A percentile compares a stretch with the other conserved stretches of the same genome.
Conservation (phyloP, 352 stramenopile genomes). For the Globisporangium splendens region DNA sequence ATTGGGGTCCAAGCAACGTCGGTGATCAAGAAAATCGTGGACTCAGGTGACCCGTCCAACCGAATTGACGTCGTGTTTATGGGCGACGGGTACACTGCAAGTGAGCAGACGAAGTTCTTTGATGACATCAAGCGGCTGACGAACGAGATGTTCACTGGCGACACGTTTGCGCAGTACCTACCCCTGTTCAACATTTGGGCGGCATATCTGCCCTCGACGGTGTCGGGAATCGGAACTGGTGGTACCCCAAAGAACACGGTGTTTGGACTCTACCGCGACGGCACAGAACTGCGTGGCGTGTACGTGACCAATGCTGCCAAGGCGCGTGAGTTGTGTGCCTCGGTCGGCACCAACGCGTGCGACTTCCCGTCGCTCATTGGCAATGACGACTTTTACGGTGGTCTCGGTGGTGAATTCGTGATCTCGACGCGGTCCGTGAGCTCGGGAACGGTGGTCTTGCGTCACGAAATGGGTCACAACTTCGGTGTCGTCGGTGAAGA, state of each 20-base stretch:
- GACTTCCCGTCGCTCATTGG: constrained; percentile 35
- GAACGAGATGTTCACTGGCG: constrained; percentile 32
- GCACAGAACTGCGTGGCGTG: constrained; percentile 17
- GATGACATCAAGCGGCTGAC: constrained; percentile 33
- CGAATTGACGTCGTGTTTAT: constrained; percentile 48
- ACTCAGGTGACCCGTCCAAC: constrained; percentile 31
- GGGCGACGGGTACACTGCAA: constrained; percentile 34
- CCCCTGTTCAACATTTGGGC: constrained; percentile 32
- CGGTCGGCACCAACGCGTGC: constrained; percentile 11
- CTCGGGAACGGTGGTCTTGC: constrained; percentile 27
- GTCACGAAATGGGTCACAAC: constrained; percentile 39
- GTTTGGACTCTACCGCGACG: constrained; percentile 23
- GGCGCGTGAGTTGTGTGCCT: constrained; percentile 14
- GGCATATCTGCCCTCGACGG: constrained; percentile 16
- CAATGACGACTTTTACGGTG: constrained; percentile 41
- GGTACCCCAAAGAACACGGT: constrained; percentile 18
- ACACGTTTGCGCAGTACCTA: constrained; percentile 27
- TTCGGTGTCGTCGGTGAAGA: constrained; percentile 41
- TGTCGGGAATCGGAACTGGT: constrained; percentile 22
- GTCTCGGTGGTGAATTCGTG: constrained; percentile 34
- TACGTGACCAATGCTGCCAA: constrained; percentile 12
- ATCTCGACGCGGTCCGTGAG: constrained; percentile 28
- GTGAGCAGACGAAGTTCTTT: constrained; percentile 25
- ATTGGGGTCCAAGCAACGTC: background rate
- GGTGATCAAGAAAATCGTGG: constrained; percentile 24